phyloP scores from a whole-genome alignment of 306 rosid genomes.

The Pterocarpus santalinus region DNA sequence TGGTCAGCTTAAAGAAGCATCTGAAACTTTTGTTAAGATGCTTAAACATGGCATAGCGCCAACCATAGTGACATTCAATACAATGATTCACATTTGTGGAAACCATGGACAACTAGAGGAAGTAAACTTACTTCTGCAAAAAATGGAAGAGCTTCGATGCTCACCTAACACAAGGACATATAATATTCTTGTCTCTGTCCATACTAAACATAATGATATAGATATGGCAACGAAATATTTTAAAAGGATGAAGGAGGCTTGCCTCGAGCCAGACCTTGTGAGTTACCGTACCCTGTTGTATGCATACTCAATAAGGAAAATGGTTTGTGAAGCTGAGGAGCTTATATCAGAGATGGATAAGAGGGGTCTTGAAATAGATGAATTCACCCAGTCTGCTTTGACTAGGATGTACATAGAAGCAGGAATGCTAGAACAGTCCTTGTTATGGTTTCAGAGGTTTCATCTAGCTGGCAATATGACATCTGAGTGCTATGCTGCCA shows the following conservation, averaged over 20 bases:
- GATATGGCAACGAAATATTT: constrained; percentile 71
- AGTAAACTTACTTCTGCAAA: constrained; percentile 70
- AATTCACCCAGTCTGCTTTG: constrained; percentile 90
- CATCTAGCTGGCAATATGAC: constrained; percentile 76
- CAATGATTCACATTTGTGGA: constrained; percentile 94
- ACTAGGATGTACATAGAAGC: constrained; percentile 89
- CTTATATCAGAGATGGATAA: constrained; percentile 76
- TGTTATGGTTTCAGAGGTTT: constrained; percentile 83
- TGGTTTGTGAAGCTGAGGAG: constrained; percentile 79
- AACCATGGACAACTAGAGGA: constrained; percentile 81
- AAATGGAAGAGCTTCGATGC: constrained; percentile 86
- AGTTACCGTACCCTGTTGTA: constrained; percentile 92
- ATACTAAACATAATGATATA: constrained; percentile 73
- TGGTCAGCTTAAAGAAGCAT: constrained; percentile 85
- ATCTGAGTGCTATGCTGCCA: constrained; percentile 90
- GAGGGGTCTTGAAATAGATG: constrained; percentile 74
- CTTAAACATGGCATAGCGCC: constrained; percentile 83
- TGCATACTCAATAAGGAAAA: constrained; percentile 85
- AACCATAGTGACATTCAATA: constrained; percentile 89
- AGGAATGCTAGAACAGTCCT: constrained; percentile 73
- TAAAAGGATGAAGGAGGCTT: constrained; percentile 67
- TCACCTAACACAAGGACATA: constrained; percentile 86
- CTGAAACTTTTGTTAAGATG: constrained; percentile 76
- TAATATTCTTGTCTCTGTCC: constrained; percentile 76
- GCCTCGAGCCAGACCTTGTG: constrained; percentile 71